Evolutionary conservation across 257 asterid genomes (phyloP).

Genomic region (Salvia miltiorrhiza): DNA sequence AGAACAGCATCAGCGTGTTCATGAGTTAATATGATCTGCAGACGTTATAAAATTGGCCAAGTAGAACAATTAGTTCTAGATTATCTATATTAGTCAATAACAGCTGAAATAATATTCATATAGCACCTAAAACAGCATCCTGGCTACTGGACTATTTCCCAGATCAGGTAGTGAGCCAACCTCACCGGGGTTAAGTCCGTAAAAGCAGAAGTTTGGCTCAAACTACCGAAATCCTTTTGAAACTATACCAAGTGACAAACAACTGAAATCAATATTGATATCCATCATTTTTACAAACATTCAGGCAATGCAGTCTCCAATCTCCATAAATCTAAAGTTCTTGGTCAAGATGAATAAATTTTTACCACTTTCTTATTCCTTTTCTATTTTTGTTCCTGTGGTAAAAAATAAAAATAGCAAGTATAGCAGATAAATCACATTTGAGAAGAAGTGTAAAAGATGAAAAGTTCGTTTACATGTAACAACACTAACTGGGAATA

Average conservation of each 20-base stretch:
- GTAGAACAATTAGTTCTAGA: slow-evolving; percentile 4
- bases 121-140: background rate
- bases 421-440: background rate
- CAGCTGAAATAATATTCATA: slow-evolving; percentile 6
- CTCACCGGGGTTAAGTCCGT: background rate
- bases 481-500: background rate
- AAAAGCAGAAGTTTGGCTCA: too few relatives aligned
- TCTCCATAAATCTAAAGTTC: background rate
- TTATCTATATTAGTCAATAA: slow-evolving; percentile 3
- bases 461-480: background rate
- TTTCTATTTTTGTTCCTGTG: background rate
- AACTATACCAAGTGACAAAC: background rate
- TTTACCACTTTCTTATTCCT: background rate
- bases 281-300: background rate
- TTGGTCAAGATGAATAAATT: background rate
- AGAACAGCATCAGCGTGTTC: slow-evolving; percentile 99
- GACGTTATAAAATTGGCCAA: slow-evolving; percentile 19
- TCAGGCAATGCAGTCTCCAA: background rate
- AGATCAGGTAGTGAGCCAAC: background rate
- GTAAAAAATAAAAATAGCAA: background rate
- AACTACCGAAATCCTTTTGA: too few relatives aligned
- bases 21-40: slow-evolving; percentile 89
- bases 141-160: slow-evolving; percentile 1
- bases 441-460: background rate
- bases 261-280: background rate